Percentiles rank a stretch among this genome's conserved stretches.
phyloP scores from a whole-genome alignment of 2,329 filamentous ascomycete species.

The Ophiocordyceps camponoti-leonardi region DNA sequence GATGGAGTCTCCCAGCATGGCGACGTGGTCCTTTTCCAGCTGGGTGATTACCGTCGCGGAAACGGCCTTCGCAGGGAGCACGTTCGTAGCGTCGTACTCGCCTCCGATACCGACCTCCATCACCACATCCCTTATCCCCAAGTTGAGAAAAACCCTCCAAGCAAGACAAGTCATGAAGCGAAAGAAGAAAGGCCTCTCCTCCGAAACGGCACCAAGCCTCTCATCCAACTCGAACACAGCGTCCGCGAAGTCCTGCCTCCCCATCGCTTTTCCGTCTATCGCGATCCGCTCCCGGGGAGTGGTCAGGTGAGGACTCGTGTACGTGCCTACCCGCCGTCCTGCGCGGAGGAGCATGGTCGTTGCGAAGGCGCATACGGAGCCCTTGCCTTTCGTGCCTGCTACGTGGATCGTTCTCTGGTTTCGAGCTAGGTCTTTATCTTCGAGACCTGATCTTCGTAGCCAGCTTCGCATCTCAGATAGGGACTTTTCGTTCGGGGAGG shows the following conservation, averaged over 20 bases:
- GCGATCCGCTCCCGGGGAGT: slow-evolving; percentile 73
- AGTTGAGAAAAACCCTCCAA: slow-evolving; percentile 62
- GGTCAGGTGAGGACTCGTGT: slow-evolving; percentile 73
- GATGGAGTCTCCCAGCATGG: slow-evolving; percentile 62
- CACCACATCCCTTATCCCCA: slow-evolving; percentile 62
- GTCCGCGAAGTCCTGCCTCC: slow-evolving; percentile 48
- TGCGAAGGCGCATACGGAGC: slow-evolving; percentile 70
- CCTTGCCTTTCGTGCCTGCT: slow-evolving; percentile 89
- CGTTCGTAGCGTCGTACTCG: slow-evolving; percentile 83
- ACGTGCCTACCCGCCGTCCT: slow-evolving; percentile 46
- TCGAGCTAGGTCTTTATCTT: slow-evolving; percentile 23
- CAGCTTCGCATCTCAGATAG: slow-evolving; percentile 72
- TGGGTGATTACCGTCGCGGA: slow-evolving; percentile 60
- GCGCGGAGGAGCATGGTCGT: slow-evolving; percentile 48
- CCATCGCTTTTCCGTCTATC: slow-evolving; percentile 56
- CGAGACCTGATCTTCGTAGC: slow-evolving; percentile 56
- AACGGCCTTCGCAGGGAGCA: slow-evolving; percentile 46
- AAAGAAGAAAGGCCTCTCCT: slow-evolving; percentile 60
- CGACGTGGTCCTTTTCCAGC: slow-evolving; percentile 71
- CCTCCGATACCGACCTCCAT: slow-evolving; percentile 92
- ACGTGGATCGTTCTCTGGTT: slow-evolving; percentile 58
- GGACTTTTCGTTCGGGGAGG: slow-evolving; percentile 49
- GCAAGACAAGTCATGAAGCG: slow-evolving; percentile 81
- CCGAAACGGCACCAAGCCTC: slow-evolving; percentile 23
- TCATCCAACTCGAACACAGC: slow-evolving; percentile 85